Evolutionary conservation across 2,329 filamentous ascomycete species (phyloP).

Genomic region (Arthroderma sp.): DNA sequence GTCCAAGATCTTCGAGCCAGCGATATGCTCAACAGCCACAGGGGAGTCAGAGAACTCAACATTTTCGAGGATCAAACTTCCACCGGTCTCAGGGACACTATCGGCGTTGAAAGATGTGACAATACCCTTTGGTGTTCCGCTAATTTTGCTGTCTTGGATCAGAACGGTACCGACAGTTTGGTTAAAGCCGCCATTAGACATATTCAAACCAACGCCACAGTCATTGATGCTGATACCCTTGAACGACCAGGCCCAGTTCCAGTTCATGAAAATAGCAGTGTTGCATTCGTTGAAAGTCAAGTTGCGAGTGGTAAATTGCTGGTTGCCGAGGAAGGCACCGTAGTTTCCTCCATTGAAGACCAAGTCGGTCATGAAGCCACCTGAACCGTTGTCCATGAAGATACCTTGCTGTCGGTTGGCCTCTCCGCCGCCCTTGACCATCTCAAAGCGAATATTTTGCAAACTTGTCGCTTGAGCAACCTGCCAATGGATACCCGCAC

Average conservation of each 20-base stretch:
- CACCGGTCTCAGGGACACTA: slow-evolving; percentile 55
- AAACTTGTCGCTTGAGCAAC: slow-evolving; percentile 70
- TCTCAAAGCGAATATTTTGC: slow-evolving; percentile 71
- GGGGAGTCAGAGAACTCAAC: slow-evolving; percentile 65
- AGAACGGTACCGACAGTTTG: slow-evolving; percentile 79
- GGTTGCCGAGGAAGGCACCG: slow-evolving; percentile 68
- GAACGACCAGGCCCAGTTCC: slow-evolving; percentile 81
- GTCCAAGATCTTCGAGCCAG: slow-evolving; percentile 48
- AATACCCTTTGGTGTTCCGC: slow-evolving; percentile 62
- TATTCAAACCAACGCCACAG: slow-evolving; percentile 63
- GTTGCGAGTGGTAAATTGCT: slow-evolving; percentile 79
- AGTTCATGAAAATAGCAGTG: slow-evolving; percentile 78
- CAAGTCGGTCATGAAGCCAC: slow-evolving; percentile 71
- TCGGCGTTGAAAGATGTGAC: slow-evolving; percentile 56
- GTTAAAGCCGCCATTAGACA: slow-evolving; percentile 50
- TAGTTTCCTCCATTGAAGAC: slow-evolving; percentile 70
- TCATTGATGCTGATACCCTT: slow-evolving; percentile 63
- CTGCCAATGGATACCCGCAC: slow-evolving; percentile 71
- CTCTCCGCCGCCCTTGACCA: slow-evolving; percentile 51
- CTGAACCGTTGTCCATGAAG: slow-evolving; percentile 75
- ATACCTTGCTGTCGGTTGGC: slow-evolving; percentile 61
- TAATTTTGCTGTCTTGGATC: slow-evolving; percentile 66
- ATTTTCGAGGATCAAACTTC: slow-evolving; percentile 75
- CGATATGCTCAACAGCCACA: slow-evolving; percentile 49
- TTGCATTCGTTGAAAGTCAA: slow-evolving; percentile 68